phyloP scores from a whole-genome alignment of 805 yeast genomes.

The Nakazawaea molendinolei region DNA sequence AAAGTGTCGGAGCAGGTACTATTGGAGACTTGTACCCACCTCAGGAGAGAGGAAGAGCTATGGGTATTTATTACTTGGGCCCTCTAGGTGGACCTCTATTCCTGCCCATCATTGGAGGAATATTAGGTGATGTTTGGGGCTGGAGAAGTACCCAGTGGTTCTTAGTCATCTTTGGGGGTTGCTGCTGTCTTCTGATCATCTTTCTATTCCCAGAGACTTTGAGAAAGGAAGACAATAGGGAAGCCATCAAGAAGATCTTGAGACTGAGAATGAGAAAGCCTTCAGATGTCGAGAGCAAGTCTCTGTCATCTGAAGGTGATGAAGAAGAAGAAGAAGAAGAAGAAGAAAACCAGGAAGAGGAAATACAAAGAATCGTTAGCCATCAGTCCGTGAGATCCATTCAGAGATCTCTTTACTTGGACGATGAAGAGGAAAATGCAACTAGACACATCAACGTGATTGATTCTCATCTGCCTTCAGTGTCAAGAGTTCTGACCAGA shows the following conservation, averaged over 20 bases:
- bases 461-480: conserved; percentile 23
- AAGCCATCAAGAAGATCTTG: conserved; percentile 41
- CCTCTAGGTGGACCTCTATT: conserved; percentile 75
- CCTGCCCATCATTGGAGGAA: conserved; percentile 79
- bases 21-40: conserved; percentile 66
- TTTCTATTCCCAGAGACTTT: conserved; percentile 76
- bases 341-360: background rate
- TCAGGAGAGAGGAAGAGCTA: conserved; percentile 66
- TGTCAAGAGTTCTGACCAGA: conserved; percentile 29
- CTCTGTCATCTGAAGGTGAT: conserved; percentile 16
- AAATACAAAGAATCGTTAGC: background rate
- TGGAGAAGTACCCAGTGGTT: conserved; percentile 93
- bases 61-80: conserved; percentile 78
- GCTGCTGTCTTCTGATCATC: conserved; percentile 39
- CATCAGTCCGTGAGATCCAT: conserved; percentile 7
- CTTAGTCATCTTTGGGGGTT: conserved; percentile 59
- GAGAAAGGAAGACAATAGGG: conserved; percentile 52
- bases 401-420: conserved; percentile 4
- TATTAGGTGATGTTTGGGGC: conserved; percentile 62
- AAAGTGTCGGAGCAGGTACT: conserved; percentile 87
- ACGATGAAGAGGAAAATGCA: conserved; percentile 6
- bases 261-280: conserved; percentile 27
- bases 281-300: conserved; percentile 15
- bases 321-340: conserved; percentile 20
- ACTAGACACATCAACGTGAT: background rate